Conservation (phyloP, 1,284 basidiomycete species). For the Sphagnurus paluster region DNA sequence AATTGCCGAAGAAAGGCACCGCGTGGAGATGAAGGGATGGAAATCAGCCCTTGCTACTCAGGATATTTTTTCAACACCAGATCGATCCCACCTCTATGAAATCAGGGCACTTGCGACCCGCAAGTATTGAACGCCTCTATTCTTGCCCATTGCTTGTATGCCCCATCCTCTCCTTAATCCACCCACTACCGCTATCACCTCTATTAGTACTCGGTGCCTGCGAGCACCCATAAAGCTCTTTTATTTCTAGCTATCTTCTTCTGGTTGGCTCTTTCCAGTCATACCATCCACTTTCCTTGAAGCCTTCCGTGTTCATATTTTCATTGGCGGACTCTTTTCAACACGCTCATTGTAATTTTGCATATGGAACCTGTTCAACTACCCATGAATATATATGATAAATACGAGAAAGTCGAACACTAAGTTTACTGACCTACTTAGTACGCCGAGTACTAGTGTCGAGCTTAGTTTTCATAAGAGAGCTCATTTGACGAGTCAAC, state of each 20-base stretch:
- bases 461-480: too few relatives aligned
- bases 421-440: not conserved
- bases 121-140: conserved; percentile 54
- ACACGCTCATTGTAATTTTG: conserved; percentile 17
- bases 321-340: conserved; percentile 8
- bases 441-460: too few relatives aligned
- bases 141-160: conserved; percentile 10
- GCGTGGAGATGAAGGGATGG: conserved; percentile 83
- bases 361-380: conserved; percentile 9
- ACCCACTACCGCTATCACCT: conserved; percentile 11
- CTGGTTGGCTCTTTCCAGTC: conserved; percentile 10
- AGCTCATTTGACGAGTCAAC: too few relatives aligned
- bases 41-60: conserved; percentile 47
- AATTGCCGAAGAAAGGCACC: conserved; percentile 78
- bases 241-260: conserved; percentile 12
- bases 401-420: too few relatives aligned
- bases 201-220: conserved; percentile 10
- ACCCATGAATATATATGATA: not conserved
- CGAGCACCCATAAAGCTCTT: conserved; percentile 12
- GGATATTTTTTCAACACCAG: conserved; percentile 45
- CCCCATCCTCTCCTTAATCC: conserved; percentile 5
- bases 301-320: conserved; percentile 11
- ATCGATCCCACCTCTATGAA: conserved; percentile 69
- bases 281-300: conserved; percentile 8
- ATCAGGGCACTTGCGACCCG: conserved; percentile 80